A percentile compares a stretch with the other conserved stretches of the same genome.
Evolutionary conservation across 2,329 filamentous ascomycete genomes (phyloP).

Genomic region (Beauveria medogensis): DNA sequence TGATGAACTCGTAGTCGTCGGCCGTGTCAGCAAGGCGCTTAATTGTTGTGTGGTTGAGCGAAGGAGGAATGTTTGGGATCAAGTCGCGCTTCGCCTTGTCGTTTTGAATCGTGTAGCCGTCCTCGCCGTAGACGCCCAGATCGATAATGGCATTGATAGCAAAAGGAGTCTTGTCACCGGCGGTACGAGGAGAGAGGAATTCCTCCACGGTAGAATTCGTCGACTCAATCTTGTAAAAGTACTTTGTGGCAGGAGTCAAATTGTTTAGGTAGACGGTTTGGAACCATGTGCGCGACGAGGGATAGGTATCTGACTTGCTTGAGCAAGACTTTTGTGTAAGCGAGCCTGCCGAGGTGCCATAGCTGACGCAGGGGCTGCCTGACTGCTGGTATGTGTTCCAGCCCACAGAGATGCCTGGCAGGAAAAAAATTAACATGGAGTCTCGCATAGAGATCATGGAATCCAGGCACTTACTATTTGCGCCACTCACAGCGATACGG

Average conservation of each 20-base stretch:
- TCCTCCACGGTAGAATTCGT: constrained; percentile 46
- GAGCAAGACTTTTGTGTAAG: constrained; percentile 37
- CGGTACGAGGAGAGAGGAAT: constrained; percentile 31
- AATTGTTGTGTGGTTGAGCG: constrained; percentile 52
- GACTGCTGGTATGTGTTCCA: constrained; percentile 49
- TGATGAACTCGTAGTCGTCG: constrained; percentile 46
- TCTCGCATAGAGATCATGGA: not conserved
- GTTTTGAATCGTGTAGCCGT: constrained; percentile 24
- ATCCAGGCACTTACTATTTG: constrained; percentile 31
- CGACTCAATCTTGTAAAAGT: constrained; percentile 53
- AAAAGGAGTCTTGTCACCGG: constrained; percentile 49
- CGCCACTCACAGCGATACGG: constrained; percentile 41
- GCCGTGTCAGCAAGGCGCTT: constrained; percentile 41
- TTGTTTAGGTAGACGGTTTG: constrained; percentile 39
- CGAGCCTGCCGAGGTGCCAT: constrained; percentile 34
- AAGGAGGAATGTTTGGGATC: constrained; percentile 40
- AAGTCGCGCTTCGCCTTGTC: constrained; percentile 38
- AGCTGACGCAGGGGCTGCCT: constrained; percentile 39
- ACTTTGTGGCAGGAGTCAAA: constrained; percentile 45
- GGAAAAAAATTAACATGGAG: not conserved
- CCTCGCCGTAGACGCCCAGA: constrained; percentile 38
- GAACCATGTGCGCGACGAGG: constrained; percentile 44
- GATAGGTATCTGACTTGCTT: constrained; percentile 39
- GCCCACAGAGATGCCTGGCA: constrained; percentile 40
- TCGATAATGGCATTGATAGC: constrained; percentile 41